Conservation (phyloP, 331 rosid species). For the Malus hybrid region DNA sequence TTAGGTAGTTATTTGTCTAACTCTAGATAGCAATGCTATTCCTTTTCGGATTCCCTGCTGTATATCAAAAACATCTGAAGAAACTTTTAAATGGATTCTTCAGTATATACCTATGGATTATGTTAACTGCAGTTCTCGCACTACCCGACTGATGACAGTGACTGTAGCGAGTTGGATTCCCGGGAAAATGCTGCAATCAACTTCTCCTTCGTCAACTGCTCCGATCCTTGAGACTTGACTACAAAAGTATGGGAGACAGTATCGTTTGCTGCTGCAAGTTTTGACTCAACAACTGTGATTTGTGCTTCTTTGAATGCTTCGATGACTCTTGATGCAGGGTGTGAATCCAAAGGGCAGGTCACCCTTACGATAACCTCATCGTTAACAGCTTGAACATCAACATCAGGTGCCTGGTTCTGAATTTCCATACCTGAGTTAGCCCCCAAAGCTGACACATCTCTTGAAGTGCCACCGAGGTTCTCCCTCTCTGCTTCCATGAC, state of each 20-base stretch:
- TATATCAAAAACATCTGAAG: slow-evolving; percentile 58
- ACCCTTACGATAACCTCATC: slow-evolving; percentile 62
- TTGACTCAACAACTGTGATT: slow-evolving; percentile 53
- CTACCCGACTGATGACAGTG: slow-evolving; percentile 45
- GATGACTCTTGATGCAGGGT: slow-evolving; percentile 66
- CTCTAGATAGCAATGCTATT: slow-evolving; percentile 39
- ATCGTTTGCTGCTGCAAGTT: slow-evolving; percentile 45
- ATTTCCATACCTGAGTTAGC: slow-evolving; percentile 24
- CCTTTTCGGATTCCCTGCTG: slow-evolving; percentile 36
- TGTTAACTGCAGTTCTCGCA: slow-evolving; percentile 27
- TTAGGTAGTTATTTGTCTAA: slow-evolving; percentile 48
- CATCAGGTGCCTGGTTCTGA: slow-evolving; percentile 27
- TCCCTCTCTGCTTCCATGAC: slow-evolving; percentile 58
- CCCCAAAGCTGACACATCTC: slow-evolving; percentile 32
- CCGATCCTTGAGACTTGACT: slow-evolving; percentile 60
- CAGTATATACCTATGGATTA: slow-evolving; percentile 44
- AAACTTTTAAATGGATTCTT: slow-evolving; percentile 34
- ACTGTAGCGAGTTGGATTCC: slow-evolving; percentile 50
- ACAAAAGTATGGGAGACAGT: slow-evolving; percentile 69
- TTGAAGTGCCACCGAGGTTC: slow-evolving; percentile 36
- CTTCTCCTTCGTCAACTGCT: slow-evolving; percentile 74
- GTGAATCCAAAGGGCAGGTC: slow-evolving; percentile 58
- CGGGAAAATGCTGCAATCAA: slow-evolving; percentile 61
- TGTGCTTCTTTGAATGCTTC: slow-evolving; percentile 59
- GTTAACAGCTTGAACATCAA: slow-evolving; percentile 46